Conservation (phyloP, 225 moss, liverwort and hornwort genomes). For the Pseudisothecium myosuroides region DNA sequence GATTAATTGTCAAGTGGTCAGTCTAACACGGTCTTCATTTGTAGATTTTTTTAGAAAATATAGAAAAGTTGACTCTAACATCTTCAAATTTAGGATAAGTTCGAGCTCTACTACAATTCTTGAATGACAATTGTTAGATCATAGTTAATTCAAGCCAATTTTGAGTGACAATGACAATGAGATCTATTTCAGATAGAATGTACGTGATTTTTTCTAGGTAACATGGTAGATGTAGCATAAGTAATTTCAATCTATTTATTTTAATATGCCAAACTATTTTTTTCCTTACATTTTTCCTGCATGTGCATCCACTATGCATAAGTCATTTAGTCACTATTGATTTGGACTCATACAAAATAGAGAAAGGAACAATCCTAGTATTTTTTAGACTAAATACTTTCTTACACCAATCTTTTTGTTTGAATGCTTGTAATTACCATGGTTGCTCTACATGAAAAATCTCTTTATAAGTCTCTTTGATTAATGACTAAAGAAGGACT, state of each 20-base stretch:
- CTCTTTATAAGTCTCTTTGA: background rate
- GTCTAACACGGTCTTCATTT: background rate
- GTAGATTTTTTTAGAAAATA: background rate
- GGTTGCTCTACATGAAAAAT: background rate
- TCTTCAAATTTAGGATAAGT: background rate
- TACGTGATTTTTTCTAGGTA: background rate
- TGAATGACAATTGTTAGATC: too few species aligned
- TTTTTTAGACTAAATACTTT: background rate
- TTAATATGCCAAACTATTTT: background rate
- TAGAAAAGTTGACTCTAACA: background rate
- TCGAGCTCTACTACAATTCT: background rate
- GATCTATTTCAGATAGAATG: background rate
- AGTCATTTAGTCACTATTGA: background rate
- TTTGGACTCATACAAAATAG: background rate
- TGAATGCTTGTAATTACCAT: background rate
- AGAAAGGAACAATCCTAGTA: background rate
- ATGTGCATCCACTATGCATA: background rate
- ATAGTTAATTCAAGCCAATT: background rate
- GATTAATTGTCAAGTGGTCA: background rate
- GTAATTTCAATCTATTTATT: background rate
- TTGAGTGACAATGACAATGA: background rate
- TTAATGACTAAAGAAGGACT: background rate
- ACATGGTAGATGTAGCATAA: background rate
- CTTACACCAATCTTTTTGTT: background rate
- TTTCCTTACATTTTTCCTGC: background rate